Conservation (phyloP, 1,284 basidiomycete species). For the Microbotryum violaceum region DNA sequence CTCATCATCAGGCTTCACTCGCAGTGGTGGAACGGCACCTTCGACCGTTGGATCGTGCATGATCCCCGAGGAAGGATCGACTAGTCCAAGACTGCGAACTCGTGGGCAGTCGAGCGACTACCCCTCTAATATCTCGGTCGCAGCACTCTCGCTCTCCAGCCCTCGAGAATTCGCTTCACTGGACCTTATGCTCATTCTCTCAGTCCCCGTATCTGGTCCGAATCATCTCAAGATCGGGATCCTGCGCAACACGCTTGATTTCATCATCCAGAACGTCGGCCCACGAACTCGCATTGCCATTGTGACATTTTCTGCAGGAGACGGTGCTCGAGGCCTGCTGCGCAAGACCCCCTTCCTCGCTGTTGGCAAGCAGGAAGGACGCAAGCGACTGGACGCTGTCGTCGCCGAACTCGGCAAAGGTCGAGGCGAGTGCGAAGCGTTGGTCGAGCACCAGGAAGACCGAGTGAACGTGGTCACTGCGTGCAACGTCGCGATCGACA, state of each 20-base stretch:
- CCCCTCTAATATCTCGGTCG: too few species aligned
- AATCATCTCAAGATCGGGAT: constrained; percentile 76
- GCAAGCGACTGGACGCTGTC: constrained; percentile 62
- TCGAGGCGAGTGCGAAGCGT: constrained; percentile 46
- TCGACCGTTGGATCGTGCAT: too few species aligned
- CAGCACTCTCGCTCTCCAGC: constrained; percentile 1
- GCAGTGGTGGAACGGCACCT: too few species aligned
- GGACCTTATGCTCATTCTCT: constrained; percentile 85
- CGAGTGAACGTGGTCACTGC: constrained; percentile 93
- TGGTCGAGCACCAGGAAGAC: constrained; percentile 72
- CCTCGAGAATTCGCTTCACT: constrained; percentile 53
- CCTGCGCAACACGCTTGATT: constrained; percentile 74
- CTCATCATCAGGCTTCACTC: too few species aligned
- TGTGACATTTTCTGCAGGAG: constrained; percentile 72
- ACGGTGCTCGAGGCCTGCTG: constrained; percentile 63
- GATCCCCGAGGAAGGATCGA: too few species aligned
- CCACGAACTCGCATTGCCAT: constrained; percentile 70
- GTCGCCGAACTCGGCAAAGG: constrained; percentile 58
- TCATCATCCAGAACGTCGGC: constrained; percentile 66
- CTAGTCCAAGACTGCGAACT: too few species aligned
- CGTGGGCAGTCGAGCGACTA: too few species aligned
- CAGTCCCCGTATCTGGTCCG: constrained; percentile 64
- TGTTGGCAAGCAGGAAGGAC: constrained; percentile 60
- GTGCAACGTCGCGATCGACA: constrained; percentile 77
- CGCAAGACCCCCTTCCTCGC: constrained; percentile 82